phyloP scores from a whole-genome alignment of 345 rosid species.

The Odontarrhena argentea region DNA sequence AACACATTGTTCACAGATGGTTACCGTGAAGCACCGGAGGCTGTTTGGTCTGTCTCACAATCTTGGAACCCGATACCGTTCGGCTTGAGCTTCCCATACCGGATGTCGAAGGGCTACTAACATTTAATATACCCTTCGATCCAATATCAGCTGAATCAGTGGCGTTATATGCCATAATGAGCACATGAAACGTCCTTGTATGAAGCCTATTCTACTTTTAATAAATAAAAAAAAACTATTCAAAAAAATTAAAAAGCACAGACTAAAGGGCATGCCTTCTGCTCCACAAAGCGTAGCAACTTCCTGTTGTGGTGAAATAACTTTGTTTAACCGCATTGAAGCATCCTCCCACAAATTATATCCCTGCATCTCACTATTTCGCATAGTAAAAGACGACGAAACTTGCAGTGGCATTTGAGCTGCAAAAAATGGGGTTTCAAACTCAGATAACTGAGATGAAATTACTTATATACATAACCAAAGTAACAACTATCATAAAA shows the following conservation, averaged over 20 bases:
- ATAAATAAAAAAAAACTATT: conserved; percentile 22
- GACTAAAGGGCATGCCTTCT: conserved; percentile 57
- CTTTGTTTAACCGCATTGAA: conserved; percentile 53
- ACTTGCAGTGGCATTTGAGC: conserved; percentile 65
- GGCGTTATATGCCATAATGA: conserved; percentile 64
- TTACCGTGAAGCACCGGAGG: conserved; percentile 67
- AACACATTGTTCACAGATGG: conserved; percentile 21
- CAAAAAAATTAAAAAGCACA: conserved; percentile 18
- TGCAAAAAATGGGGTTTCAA: conserved; percentile 35
- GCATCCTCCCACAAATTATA: conserved; percentile 69
- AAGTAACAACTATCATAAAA: conserved; percentile 10
- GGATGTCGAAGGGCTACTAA: conserved; percentile 51
- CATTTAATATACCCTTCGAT: conserved; percentile 61
- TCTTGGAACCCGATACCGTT: conserved; percentile 51
- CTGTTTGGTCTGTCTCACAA: conserved; percentile 48
- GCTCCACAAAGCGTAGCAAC: conserved; percentile 49
- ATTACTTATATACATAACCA: neutral
- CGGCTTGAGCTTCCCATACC: conserved; percentile 56
- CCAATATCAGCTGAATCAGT: conserved; percentile 97
- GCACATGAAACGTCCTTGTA: conserved; percentile 58
- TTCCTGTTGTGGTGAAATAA: conserved; percentile 55
- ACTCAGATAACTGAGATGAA: neutral
- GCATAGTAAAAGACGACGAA: conserved; percentile 52
- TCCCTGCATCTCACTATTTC: conserved; percentile 51
- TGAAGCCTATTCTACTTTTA: conserved; percentile 38